phyloP scores from a whole-genome alignment of 2,329 filamentous ascomycete species.

The Mollisiaceae sp. region DNA sequence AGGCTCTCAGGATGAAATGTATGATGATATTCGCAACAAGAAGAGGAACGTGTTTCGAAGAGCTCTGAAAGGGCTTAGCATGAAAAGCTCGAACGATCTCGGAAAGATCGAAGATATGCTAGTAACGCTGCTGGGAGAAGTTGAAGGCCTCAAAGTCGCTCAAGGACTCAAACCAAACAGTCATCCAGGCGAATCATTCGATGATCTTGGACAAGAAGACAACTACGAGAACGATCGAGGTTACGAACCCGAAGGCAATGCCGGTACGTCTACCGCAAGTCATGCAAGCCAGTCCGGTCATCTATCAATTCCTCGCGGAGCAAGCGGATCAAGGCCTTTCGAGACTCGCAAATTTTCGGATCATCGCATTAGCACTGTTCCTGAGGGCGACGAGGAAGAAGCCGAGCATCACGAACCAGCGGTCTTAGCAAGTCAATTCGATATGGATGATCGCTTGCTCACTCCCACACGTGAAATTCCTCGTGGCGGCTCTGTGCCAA shows the following conservation, averaged over 20 bases:
- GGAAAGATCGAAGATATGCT: conserved; percentile 90
- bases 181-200: conserved; percentile 68
- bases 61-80: conserved; percentile 87
- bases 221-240: conserved; percentile 73
- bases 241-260: conserved; percentile 83
- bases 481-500: conserved; percentile 58
- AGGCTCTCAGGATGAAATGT: conserved; percentile 57
- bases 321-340: conserved; percentile 45
- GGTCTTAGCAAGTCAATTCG: conserved; percentile 58
- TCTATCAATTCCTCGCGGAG: conserved; percentile 64
- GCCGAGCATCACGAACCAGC: conserved; percentile 50
- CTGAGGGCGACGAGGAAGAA: conserved; percentile 75
- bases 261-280: conserved; percentile 75
- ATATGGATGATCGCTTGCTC: conserved; percentile 63
- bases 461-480: conserved; percentile 61
- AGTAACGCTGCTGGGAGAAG: conserved; percentile 88
- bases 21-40: conserved; percentile 70
- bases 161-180: conserved; percentile 55
- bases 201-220: conserved; percentile 66
- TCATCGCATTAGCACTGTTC: conserved; percentile 88
- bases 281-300: conserved; percentile 78
- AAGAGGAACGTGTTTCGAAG: conserved; percentile 93
- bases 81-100: conserved; percentile 87
- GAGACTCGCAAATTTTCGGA: conserved; percentile 64
- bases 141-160: conserved; percentile 76